Conservation (phyloP, 2,329 filamentous ascomycete species). For the Onygenales sp. region DNA sequence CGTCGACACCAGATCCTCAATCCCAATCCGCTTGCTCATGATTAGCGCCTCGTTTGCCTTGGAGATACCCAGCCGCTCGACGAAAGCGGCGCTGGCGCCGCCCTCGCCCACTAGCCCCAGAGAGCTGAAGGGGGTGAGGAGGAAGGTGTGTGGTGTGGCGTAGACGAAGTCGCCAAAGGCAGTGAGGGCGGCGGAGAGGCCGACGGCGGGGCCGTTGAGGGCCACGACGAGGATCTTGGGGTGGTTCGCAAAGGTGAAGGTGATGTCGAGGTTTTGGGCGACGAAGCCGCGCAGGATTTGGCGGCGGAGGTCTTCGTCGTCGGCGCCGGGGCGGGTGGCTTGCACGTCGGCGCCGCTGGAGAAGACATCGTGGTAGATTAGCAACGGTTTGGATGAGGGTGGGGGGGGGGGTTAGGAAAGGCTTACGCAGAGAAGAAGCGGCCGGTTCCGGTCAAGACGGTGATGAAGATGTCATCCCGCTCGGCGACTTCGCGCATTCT, state of each 20-base stretch:
- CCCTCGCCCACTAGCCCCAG: conserved; percentile 87
- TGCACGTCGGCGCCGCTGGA: conserved; percentile 70
- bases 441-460: conserved; percentile 73
- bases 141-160: conserved; percentile 66
- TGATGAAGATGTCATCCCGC: conserved; percentile 73
- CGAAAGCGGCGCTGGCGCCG: conserved; percentile 67
- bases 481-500: conserved; percentile 67
- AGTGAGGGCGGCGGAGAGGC: conserved; percentile 74
- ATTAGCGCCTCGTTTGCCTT: conserved; percentile 89
- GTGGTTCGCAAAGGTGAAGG: conserved; percentile 83
- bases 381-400: not conserved
- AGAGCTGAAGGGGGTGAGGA: conserved; percentile 85
- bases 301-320: conserved; percentile 36
- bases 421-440: conserved; percentile 77
- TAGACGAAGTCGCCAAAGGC: conserved; percentile 91
- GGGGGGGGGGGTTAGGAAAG: not conserved
- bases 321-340: conserved; percentile 38
- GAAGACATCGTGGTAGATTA: not conserved
- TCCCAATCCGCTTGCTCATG: conserved; percentile 70
- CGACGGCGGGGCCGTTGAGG: conserved; percentile 84
- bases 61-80: conserved; percentile 65
- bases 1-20: conserved; percentile 61
- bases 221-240: conserved; percentile 87
- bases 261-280: conserved; percentile 78
- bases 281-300: conserved; percentile 65